Evolutionary conservation across 805 yeast genomes (phyloP).

Genomic region (Nakazawaea populi): DNA sequence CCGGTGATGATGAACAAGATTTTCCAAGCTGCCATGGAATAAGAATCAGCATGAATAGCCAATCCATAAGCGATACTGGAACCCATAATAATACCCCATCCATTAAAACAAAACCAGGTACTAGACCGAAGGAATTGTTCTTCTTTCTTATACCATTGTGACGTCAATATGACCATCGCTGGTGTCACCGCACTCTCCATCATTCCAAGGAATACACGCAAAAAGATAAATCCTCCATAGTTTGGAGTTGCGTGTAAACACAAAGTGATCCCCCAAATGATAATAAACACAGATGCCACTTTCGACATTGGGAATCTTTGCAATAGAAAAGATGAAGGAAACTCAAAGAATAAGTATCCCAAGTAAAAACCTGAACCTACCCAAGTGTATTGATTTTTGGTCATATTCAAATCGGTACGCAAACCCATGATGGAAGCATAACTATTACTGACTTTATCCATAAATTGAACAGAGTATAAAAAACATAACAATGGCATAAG

Average conservation of each 20-base stretch:
- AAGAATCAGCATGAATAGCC: slow-evolving; percentile 35
- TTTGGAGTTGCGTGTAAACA: slow-evolving; percentile 41
- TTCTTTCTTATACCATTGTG: slow-evolving; percentile 43
- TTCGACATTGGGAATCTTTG: slow-evolving; percentile 52
- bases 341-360: slow-evolving; percentile 49
- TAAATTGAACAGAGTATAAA: slow-evolving; percentile 50
- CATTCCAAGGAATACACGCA: slow-evolving; percentile 41
- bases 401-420: slow-evolving; percentile 36
- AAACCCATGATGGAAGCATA: slow-evolving; percentile 63
- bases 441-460: slow-evolving; percentile 50
- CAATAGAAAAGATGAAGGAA: slow-evolving; percentile 31
- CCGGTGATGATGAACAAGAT: slow-evolving; percentile 55
- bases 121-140: slow-evolving; percentile 21
- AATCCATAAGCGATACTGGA: slow-evolving; percentile 46
- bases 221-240: slow-evolving; percentile 24
- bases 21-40: slow-evolving; percentile 45
- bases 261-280: slow-evolving; percentile 52
- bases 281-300: slow-evolving; percentile 35
- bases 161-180: slow-evolving; percentile 43
- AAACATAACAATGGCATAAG: slow-evolving; percentile 45
- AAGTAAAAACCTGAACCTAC: slow-evolving; percentile 49
- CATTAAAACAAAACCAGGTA: slow-evolving; percentile 28
- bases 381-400: slow-evolving; percentile 42
- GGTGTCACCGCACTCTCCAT: slow-evolving; percentile 50
- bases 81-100: slow-evolving; percentile 40